Base-by-base conservation (phyloP, 495 filamentous ascomycete genomes). In the Niebla homalea region DNA sequence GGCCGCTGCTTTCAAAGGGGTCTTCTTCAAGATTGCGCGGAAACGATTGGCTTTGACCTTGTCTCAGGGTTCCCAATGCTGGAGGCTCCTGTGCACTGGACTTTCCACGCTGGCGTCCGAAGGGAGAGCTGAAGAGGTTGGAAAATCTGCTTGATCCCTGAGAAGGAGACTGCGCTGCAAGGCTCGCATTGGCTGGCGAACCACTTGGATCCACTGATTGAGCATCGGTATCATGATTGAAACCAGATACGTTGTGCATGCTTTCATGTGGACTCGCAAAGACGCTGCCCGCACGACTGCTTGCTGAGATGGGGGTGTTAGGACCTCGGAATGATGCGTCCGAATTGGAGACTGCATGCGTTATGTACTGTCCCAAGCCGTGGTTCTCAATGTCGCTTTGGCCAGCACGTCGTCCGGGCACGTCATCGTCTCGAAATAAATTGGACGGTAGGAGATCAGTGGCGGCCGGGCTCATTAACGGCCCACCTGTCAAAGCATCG, bases 391-490 rank as follows among this genome's bases (percentile, higher is more conserved):
- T 39, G 12, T 38, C 56, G 21, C 50, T 58, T 58, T 57, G 65
- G 59, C 48, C 63, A 53, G 53, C 67, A 67, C 66, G 73, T 70
- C 63, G 72, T 66, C 16, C 69, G 1, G 79, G 74, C 6, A 72
- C 71, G 50, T 89, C 87, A 41, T 89, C 87, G 51, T 88, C 78
- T 2, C 83, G 66, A 55, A 94, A 79, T 48, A 94, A 78, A 54
- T 85, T 83, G 1, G 85, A 87, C 20, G 87, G 87, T 21, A 94
- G 67, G 22, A 92, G 70, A 20, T 82, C 72, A 44, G 85, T 77
- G 8, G 87, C 87, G 12, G 84, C 83, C 22, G 87, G 87, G 56
- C 86, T 90, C 64, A 92, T 84, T 26, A 85, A 83, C 18, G 79
- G 81, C 37, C 80, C 76, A 36, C 66, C 78, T 46, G 72, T 75